phyloP scores from a whole-genome alignment of 306 rosid species.

The Trichosanthes cucumerina region DNA sequence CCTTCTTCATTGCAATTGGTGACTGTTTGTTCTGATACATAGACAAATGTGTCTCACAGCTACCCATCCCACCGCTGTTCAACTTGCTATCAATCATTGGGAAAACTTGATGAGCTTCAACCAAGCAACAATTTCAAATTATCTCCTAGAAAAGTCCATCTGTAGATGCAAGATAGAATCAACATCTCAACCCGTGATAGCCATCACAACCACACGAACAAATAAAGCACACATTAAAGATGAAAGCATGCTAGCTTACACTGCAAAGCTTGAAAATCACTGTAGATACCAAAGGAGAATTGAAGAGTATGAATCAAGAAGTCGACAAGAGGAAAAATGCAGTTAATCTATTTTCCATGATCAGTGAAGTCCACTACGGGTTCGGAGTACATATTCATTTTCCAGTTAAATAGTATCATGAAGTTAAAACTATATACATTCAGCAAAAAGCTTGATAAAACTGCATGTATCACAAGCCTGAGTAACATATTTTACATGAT shows the following conservation, averaged over 20 bases:
- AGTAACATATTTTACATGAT: not conserved
- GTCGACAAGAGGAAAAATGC: not conserved
- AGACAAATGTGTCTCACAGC: conserved; percentile 16
- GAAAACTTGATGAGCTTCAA: not conserved
- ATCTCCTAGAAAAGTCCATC: conserved; percentile 1
- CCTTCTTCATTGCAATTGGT: conserved; percentile 23
- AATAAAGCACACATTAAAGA: not conserved
- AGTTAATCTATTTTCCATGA: not conserved
- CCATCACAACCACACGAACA: not conserved
- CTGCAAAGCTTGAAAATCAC: not conserved
- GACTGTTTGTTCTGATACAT: conserved; percentile 17
- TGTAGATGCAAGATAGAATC: not conserved
- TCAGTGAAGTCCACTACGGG: not conserved
- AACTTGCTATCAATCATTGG: conserved; percentile 18
- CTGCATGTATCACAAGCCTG: not conserved
- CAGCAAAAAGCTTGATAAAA: not conserved
- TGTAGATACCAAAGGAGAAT: not conserved
- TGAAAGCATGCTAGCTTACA: not conserved
- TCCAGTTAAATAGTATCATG: not conserved
- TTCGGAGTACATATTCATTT: not conserved
- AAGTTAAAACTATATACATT: not conserved
- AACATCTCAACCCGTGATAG: not conserved
- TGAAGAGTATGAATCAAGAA: not conserved
- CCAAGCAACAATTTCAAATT: not conserved
- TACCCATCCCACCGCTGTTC: not conserved